Conservation (phyloP, 768 basidiomycete genomes). For the Steccherinum ochraceum region DNA sequence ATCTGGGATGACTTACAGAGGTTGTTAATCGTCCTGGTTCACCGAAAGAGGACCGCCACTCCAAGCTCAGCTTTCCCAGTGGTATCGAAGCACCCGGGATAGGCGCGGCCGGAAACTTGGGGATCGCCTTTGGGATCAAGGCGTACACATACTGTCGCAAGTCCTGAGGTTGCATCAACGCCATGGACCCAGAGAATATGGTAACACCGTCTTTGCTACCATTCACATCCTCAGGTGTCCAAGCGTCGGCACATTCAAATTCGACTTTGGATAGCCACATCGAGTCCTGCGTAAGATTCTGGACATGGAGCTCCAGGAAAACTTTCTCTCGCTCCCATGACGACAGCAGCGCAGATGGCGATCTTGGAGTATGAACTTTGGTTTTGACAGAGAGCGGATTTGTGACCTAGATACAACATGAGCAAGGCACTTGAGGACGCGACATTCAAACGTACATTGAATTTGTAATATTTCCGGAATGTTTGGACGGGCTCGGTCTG, state of each 20-base stretch:
- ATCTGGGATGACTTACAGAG: conserved; percentile 60
- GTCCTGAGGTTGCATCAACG: conserved; percentile 79
- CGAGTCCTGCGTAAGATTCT: conserved; percentile 74
- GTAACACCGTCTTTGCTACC: conserved; percentile 16
- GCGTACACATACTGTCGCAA: conserved; percentile 86
- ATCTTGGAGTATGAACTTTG: conserved; percentile 75
- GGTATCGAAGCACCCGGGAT: conserved; percentile 69
- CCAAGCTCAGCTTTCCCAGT: conserved; percentile 83
- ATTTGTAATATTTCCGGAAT: conserved; percentile 90
- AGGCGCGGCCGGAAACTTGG: conserved; percentile 41
- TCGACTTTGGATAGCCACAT: conserved; percentile 79
- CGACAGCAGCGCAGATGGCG: conserved; percentile 65
- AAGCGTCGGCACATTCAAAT: conserved; percentile 67
- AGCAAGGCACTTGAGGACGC: background rate
- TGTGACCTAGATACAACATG: conserved; percentile 52
- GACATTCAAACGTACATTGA: conserved; percentile 53
- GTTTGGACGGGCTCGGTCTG: conserved; percentile 47
- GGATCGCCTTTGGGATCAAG: conserved; percentile 45
- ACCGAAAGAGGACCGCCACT: conserved; percentile 81
- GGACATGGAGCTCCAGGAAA: conserved; percentile 89
- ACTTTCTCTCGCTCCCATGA: conserved; percentile 68
- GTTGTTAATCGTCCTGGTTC: conserved; percentile 85
- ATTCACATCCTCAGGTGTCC: conserved; percentile 56
- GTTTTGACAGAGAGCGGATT: conserved; percentile 95
- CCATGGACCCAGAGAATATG: conserved; percentile 56